These are phyloP conservation scores for Eucalyptus melliodora DNA, from an alignment of 345 rosid genomes.

Conservation along the genomic window DNA sequence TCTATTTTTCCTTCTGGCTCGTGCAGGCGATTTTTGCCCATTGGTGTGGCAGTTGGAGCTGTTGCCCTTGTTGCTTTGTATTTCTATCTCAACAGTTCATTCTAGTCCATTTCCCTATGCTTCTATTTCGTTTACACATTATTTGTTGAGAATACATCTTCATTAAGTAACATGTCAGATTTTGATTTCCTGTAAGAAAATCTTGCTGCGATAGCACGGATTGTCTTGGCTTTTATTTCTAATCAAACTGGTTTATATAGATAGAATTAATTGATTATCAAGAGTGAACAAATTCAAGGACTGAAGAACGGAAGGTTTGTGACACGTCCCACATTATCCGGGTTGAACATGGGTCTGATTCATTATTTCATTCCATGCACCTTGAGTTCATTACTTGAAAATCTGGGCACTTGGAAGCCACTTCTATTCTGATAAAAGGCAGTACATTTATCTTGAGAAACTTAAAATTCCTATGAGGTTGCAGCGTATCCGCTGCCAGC, in stretches of 20 bases:
- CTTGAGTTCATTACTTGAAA: not conserved
- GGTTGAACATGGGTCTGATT: not conserved
- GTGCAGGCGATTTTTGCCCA: conserved; percentile 65
- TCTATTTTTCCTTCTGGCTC: not conserved
- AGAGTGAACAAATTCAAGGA: not conserved
- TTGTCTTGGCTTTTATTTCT: not conserved
- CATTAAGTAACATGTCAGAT: not conserved
- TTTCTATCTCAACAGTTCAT: conserved; percentile 51
- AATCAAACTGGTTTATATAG: not conserved
- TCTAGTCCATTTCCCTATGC: not conserved
- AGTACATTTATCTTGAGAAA: not conserved
- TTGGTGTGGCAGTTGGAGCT: conserved; percentile 56
- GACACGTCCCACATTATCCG: not conserved
- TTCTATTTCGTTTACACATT: not conserved
- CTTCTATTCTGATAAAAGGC: not conserved
- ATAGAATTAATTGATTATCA: not conserved
- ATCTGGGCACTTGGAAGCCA: not conserved
- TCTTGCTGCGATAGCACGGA: not conserved
- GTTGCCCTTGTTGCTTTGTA: conserved; percentile 62
- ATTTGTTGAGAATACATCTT: not conserved
- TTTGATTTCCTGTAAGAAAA: not conserved
- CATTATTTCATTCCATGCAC: not conserved
- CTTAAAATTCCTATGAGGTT: not conserved
- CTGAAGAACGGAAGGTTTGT: not conserved
- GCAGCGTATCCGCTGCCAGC: not conserved